Conservation (phyloP, 1,284 basidiomycete species). For the Trichosporon asahii region DNA sequence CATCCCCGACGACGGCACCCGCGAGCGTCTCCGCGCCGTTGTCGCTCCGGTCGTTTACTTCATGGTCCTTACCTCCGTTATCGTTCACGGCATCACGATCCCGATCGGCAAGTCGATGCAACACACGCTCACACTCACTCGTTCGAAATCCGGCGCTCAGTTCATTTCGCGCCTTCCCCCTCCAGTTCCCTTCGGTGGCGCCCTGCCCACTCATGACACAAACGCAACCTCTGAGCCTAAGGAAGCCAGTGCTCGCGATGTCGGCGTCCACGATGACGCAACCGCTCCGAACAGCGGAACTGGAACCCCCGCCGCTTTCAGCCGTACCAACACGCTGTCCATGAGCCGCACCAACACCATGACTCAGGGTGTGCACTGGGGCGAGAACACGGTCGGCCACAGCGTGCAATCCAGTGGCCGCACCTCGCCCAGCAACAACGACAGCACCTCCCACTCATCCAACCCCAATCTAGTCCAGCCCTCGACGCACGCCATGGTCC, state of each 20-base stretch:
- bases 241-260: neutral
- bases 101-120: slow-evolving; percentile 40
- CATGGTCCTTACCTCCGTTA: slow-evolving; percentile 54
- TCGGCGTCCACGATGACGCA: neutral
- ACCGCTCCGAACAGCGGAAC: neutral
- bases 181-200: slow-evolving; percentile 12
- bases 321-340: neutral
- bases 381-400: neutral
- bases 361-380: neutral
- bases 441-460: neutral
- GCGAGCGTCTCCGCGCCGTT: slow-evolving; percentile 47
- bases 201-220: neutral
- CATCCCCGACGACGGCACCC: slow-evolving; percentile 52
- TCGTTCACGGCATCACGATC: slow-evolving; percentile 54
- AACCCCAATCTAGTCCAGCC: neutral
- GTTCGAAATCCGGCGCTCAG: neutral
- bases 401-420: neutral
- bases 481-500: neutral
- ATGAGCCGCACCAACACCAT: neutral
- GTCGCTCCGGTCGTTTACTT: slow-evolving; percentile 57
- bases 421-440: neutral
- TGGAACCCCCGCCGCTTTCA: neutral
- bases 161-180: slow-evolving; percentile 22
- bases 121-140: slow-evolving; percentile 17
- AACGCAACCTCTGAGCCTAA: neutral